A percentile compares a stretch with the other conserved stretches of the same genome.
Evolutionary conservation across 768 basidiomycete genomes (phyloP).

Genomic region (Russula abietina): DNA sequence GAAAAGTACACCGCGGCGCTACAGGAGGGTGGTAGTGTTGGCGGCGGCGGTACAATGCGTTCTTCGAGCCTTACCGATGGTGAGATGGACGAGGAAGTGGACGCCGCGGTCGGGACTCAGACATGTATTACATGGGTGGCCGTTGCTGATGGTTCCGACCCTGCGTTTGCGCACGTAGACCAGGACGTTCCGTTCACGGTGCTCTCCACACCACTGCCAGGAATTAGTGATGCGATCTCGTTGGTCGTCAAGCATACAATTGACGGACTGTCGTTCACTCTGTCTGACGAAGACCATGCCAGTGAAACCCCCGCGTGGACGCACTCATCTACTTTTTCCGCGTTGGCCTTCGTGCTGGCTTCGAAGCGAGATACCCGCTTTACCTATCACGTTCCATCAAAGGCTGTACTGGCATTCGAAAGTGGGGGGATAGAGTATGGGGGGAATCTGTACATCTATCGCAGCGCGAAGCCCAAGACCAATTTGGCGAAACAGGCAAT

Average conservation of each 20-base stretch:
- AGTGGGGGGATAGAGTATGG: conserved; percentile 59
- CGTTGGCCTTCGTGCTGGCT: conserved; percentile 88
- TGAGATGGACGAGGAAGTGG: conserved; percentile 89
- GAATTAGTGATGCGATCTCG: conserved; percentile 35
- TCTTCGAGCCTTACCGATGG: conserved; percentile 74
- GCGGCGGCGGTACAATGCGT: conserved; percentile 56
- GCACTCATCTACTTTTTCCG: conserved; percentile 80
- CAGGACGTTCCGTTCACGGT: conserved; percentile 42
- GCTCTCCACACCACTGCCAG: conserved; percentile 70
- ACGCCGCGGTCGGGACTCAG: conserved; percentile 61
- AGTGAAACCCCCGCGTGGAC: conserved; percentile 45
- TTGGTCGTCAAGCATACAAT: conserved; percentile 62
- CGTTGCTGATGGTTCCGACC: conserved; percentile 39
- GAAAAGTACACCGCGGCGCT: conserved; percentile 79
- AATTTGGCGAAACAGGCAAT: conserved; percentile 76
- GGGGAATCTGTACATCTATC: conserved; percentile 86
- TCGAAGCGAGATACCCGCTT: conserved; percentile 88
- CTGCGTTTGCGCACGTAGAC: conserved; percentile 37
- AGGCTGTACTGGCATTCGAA: conserved; percentile 77
- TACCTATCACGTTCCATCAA: conserved; percentile 60
- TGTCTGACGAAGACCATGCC: conserved; percentile 24
- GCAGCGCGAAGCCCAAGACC: conserved; percentile 44
- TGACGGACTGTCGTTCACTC: conserved; percentile 29
- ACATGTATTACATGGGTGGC: conserved; percentile 63
- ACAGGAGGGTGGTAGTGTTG: conserved; percentile 31